Evolutionary conservation across 257 asterid genomes (phyloP), one percentile per base, ranked within the genome.

Genomic region (Osmanthus fragrans): DNA sequence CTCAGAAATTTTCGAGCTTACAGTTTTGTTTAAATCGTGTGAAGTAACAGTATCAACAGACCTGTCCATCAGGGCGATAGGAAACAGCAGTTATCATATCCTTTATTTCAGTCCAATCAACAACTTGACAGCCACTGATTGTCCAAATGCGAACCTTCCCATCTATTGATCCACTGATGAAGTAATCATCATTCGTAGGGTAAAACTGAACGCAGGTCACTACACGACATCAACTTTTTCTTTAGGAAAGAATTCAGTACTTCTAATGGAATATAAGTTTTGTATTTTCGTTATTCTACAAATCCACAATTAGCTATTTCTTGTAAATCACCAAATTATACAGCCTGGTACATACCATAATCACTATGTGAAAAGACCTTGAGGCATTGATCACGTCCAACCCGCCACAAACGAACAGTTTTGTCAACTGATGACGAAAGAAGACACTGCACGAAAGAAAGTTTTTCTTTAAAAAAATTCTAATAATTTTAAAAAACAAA

Each of bases 141-240:
- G 83, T 84, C 99, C 99, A 96, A 79, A 96, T 88, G 30, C 99
- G 96, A 74, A 92, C 88, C 85, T 96, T 96, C 63, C 99, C 99
- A 71, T 96, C 99, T 73, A 96, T 89, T 30, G 99, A 93, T 56
- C 99, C 98, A 81, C 97, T 96, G 82, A 96, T 75, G 88, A 96
- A 96, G 85, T 81, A 88, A 79, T 92, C 92, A 79, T 92, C 87
- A 29, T 88, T 85, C 85, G 84, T 80, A 0, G 98, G 98, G 79
- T 92, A 89, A 82, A 93, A 93, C 71, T 92, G 97, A 81, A 85
- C 70, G 85, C 97, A 88, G 49, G 98, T 92, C 84, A 94, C 98
- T 94, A 92, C 91, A 88, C 71, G 75, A 76, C 29, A 82, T 64
- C 71, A 78, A 67, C 68, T 34, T 54, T 13, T 33, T 60, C 58